Percentiles rank a stretch among this genome's conserved stretches.
Evolutionary conservation across 208 protist species (phyloP).

Genomic region (Novymonas esmeraldas): DNA sequence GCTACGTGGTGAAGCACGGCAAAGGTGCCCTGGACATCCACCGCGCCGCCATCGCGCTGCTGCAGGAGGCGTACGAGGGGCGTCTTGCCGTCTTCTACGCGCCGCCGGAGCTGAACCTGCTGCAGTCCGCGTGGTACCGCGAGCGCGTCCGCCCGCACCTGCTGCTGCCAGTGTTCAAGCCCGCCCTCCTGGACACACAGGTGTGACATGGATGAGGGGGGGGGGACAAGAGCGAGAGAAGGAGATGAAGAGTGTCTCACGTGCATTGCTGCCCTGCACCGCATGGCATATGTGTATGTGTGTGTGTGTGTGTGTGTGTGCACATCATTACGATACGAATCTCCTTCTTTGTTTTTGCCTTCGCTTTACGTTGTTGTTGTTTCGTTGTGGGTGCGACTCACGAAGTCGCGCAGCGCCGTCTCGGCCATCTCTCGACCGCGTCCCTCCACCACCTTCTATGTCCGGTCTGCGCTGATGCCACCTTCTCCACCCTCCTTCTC

Average conservation of each 20-base stretch:
- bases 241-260: neutral
- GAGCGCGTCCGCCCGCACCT: slow-evolving; percentile 46
- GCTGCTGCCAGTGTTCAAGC: slow-evolving; percentile 37
- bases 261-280: too few relatives aligned
- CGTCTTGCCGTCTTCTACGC: slow-evolving; percentile 84
- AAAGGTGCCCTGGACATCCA: slow-evolving; percentile 89
- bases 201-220: too few relatives aligned
- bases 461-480: too few relatives aligned
- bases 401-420: too few relatives aligned
- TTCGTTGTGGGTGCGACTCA: too few relatives aligned
- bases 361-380: too few relatives aligned
- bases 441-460: too few relatives aligned
- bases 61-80: slow-evolving; percentile 92
- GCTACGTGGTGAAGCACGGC: slow-evolving; percentile 86
- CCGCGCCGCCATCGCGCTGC: slow-evolving; percentile 86
- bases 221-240: too few relatives aligned
- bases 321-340: too few relatives aligned
- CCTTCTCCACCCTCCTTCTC: too few relatives aligned
- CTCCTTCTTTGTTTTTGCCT: too few relatives aligned
- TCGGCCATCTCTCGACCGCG: too few relatives aligned
- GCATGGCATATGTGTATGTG: neutral
- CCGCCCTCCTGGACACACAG: neutral
- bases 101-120: slow-evolving; percentile 63
- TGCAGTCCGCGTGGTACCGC: slow-evolving; percentile 53
- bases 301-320: neutral